A percentile compares a stretch with the other conserved stretches of the same genome.
phyloP scores from a whole-genome alignment of 768 basidiomycete species.

The Lactarius evosmus region DNA sequence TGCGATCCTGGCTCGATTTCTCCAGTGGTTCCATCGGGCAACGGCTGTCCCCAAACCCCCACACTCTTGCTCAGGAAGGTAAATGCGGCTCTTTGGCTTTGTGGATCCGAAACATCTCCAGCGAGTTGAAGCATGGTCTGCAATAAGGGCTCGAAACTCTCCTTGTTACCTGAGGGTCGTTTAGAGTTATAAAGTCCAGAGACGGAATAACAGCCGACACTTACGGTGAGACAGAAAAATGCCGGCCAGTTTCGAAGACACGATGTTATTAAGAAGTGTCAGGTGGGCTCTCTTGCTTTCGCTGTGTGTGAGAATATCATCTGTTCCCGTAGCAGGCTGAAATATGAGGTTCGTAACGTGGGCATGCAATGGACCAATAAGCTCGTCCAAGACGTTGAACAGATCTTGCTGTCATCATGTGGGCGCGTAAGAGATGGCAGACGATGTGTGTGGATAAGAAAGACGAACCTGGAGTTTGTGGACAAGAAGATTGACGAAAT shows the following conservation, averaged over 20 bases:
- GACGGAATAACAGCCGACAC: slow-evolving; percentile 31
- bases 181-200: neutral
- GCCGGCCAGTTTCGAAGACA: slow-evolving; percentile 74
- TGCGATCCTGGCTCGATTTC: slow-evolving; percentile 28
- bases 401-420: slow-evolving; percentile 63
- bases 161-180: slow-evolving; percentile 57
- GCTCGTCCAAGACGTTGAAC: slow-evolving; percentile 83
- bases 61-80: slow-evolving; percentile 71
- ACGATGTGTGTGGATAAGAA: neutral
- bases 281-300: slow-evolving; percentile 91
- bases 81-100: slow-evolving; percentile 76
- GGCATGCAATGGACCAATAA: slow-evolving; percentile 79
- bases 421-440: slow-evolving; percentile 7
- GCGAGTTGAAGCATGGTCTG: slow-evolving; percentile 70
- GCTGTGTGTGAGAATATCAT: slow-evolving; percentile 72
- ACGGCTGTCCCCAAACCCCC: slow-evolving; percentile 61
- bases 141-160: slow-evolving; percentile 67
- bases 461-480: slow-evolving; percentile 79
- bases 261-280: slow-evolving; percentile 71
- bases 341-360: slow-evolving; percentile 78
- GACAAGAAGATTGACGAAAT: slow-evolving; percentile 87
- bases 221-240: slow-evolving; percentile 87
- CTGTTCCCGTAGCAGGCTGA: slow-evolving; percentile 82
- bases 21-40: slow-evolving; percentile 33
- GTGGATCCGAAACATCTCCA: slow-evolving; percentile 71